Percentiles rank a stretch among this genome's conserved stretches.
Evolutionary conservation across 2,329 filamentous ascomycete species (phyloP).

Genomic region (Penicillium sp.): DNA sequence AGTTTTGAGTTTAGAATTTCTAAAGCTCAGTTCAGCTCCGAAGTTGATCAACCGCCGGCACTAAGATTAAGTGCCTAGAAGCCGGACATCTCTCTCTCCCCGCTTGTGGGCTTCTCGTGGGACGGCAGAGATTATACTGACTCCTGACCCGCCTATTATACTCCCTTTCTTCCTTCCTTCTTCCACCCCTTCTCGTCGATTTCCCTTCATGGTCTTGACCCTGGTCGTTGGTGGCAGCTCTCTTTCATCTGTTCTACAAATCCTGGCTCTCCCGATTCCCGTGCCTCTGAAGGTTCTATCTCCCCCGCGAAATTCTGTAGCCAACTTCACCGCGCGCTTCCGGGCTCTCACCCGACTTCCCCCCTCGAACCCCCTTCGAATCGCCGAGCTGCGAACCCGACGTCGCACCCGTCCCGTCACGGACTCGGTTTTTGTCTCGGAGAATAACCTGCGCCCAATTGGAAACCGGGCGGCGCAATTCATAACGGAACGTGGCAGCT

Average conservation of each 20-base stretch:
- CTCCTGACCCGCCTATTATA: slow-evolving; percentile 1
- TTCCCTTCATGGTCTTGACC: not conserved
- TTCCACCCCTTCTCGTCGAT: slow-evolving; percentile 2
- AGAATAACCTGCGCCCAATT: slow-evolving; percentile 21
- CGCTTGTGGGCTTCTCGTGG: slow-evolving; percentile 17
- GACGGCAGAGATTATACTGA: slow-evolving; percentile 18
- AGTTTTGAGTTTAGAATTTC: not conserved
- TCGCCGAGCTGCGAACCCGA: slow-evolving; percentile 1
- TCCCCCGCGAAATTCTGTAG: slow-evolving; percentile 1
- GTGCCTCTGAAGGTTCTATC: not conserved
- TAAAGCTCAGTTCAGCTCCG: not conserved
- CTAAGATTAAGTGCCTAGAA: not conserved
- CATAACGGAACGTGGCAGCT: slow-evolving; percentile 19
- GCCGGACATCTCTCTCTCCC: slow-evolving; percentile 1
- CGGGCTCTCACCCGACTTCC: not conserved
- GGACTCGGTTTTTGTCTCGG: slow-evolving; percentile 7
- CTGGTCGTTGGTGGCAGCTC: not conserved
- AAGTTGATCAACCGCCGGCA: not conserved
- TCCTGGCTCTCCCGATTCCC: not conserved
- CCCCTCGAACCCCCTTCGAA: slow-evolving; percentile 1
- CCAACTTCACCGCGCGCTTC: not conserved
- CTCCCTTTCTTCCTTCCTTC: slow-evolving; percentile 3
- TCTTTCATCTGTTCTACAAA: not conserved
- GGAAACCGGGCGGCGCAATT: slow-evolving; percentile 19
- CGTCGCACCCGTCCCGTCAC: slow-evolving; percentile 3